Evolutionary conservation across 257 asterid genomes (phyloP).

Genomic region (Ballota nigra): DNA sequence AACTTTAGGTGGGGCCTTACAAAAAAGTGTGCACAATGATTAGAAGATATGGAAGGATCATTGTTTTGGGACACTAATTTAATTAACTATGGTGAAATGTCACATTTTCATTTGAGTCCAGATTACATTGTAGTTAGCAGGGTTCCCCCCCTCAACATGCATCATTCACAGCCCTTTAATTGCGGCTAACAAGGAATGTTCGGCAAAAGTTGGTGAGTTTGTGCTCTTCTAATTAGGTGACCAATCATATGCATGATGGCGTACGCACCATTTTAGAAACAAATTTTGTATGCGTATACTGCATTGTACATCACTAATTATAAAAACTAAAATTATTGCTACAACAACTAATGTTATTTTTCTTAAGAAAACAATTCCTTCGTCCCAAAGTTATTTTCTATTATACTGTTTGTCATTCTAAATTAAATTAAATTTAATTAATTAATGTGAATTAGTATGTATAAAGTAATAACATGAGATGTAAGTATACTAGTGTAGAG

Average conservation of each 20-base stretch:
- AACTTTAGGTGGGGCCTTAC: constrained; percentile 3
- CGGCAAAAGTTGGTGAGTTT: constrained; percentile 7
- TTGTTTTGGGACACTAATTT: constrained; percentile 12
- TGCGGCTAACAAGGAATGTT: constrained; percentile 24
- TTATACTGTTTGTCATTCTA: no score
- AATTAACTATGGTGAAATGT: constrained; percentile 18
- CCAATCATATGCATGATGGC: constrained; percentile 8
- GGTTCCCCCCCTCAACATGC: background rate
- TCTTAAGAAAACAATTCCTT: no score
- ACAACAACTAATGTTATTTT: no score
- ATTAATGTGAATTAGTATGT: no score
- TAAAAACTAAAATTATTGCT: no score
- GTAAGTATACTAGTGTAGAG: no score
- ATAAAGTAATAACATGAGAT: no score
- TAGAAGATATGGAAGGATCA: constrained; percentile 8
- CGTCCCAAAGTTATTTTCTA: no score
- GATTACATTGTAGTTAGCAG: background rate
- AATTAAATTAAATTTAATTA: no score
- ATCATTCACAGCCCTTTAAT: constrained; percentile 25
- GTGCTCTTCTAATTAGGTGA: background rate
- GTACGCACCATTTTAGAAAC: no score
- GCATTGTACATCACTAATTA: no score
- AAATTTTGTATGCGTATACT: no score
- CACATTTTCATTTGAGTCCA: constrained; percentile 8
- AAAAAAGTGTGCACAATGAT: constrained; percentile 9